Conservation (phyloP, 192 early-diverging fungal species). For the Spinellus fusiger region DNA sequence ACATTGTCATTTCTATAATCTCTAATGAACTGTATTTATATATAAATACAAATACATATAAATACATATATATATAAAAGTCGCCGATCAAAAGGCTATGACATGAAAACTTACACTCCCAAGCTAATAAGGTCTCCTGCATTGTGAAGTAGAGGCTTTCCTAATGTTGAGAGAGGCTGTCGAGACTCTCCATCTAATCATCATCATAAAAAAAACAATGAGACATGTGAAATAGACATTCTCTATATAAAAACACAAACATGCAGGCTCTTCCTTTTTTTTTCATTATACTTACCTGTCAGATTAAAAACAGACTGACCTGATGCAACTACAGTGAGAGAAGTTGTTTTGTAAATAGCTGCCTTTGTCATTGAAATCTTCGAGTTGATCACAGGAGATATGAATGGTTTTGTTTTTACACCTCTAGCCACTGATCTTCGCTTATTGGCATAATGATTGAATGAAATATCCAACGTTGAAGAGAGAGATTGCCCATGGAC, state of each 20-base stretch:
- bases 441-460: neutral
- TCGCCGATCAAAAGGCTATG: neutral
- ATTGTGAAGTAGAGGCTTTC: neutral
- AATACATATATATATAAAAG: neutral
- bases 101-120: constrained; percentile 8
- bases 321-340: neutral
- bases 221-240: neutral
- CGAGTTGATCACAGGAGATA: constrained; percentile 15
- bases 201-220: neutral
- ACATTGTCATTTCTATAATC: constrained; percentile 24
- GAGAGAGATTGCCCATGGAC: too few species aligned
- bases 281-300: neutral
- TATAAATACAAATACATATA: neutral
- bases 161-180: neutral
- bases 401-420: constrained; percentile 16
- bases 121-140: neutral
- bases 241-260: neutral
- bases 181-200: neutral
- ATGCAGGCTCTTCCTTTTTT: too few species aligned
- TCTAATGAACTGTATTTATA: constrained; percentile 17
- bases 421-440: neutral
- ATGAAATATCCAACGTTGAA: too few species aligned
- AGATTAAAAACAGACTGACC: constrained; percentile 12
- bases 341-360: neutral
- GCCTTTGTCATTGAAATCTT: constrained; percentile 8